These are phyloP conservation scores for Phialocephala subalpina DNA, from an alignment of 2,329 filamentous ascomycete genomes.

Conservation along the genomic window DNA sequence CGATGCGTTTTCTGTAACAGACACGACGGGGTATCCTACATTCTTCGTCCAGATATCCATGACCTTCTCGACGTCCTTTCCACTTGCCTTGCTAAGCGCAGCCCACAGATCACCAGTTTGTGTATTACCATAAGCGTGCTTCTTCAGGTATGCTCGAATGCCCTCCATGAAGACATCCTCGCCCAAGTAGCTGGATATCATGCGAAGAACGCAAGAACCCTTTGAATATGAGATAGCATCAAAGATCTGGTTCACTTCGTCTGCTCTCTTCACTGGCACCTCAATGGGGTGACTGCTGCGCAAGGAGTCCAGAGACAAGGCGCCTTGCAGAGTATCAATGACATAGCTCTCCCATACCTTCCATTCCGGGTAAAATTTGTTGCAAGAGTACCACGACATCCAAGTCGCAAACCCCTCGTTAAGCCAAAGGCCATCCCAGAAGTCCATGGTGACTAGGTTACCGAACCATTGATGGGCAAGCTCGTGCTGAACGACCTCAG, in stretches of 20 bases:
- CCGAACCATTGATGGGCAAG: constrained; percentile 98
- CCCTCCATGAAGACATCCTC: constrained; percentile 94
- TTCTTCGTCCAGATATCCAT: constrained; percentile 99
- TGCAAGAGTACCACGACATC: constrained; percentile 95
- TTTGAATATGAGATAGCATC: constrained; percentile 98
- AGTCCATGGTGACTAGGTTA: constrained; percentile 97
- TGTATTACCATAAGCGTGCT: constrained; percentile 96
- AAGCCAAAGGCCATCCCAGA: constrained; percentile 97
- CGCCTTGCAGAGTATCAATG: constrained; percentile 88
- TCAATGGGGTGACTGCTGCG: constrained; percentile 97
- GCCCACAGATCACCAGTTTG: constrained; percentile 91
- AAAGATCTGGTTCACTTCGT: constrained; percentile 98
- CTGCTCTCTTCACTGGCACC: constrained; percentile 92
- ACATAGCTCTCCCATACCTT: constrained; percentile 98
- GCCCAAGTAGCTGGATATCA: constrained; percentile 95
- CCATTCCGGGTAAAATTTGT: constrained; percentile 96
- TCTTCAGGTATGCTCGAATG: constrained; percentile 89
- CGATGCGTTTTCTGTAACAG: constrained; percentile 78
- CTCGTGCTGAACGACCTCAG: constrained; percentile 96
- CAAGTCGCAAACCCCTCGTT: constrained; percentile 93
- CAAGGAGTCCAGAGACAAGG: constrained; percentile 86
- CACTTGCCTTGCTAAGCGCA: constrained; percentile 85
- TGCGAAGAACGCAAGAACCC: constrained; percentile 92
- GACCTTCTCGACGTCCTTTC: constrained; percentile 87
- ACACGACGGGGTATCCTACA: constrained; percentile 90